A percentile compares a stretch with the other conserved stretches of the same genome.
Conservation (phyloP, 176 grass and related monocot genomes). For the Stipa capillata region DNA sequence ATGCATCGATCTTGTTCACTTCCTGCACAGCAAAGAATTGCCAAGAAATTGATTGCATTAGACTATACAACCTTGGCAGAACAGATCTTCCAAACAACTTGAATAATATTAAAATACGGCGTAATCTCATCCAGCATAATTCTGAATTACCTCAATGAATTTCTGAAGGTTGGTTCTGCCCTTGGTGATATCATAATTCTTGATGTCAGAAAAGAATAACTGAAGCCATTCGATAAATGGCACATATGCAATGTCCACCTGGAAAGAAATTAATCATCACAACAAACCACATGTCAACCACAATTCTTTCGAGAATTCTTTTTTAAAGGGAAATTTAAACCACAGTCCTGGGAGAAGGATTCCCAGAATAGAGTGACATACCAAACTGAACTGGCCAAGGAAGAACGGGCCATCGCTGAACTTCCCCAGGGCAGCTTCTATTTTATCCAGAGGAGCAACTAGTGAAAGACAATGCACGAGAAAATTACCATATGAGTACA, state of each 20-base stretch:
- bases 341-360: neutral
- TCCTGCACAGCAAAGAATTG: slow-evolving; percentile 20
- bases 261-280: neutral
- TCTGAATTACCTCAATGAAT: slow-evolving; percentile 57
- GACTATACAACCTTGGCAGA: neutral
- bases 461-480: neutral
- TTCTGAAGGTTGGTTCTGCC: slow-evolving; percentile 57
- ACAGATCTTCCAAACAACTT: neutral
- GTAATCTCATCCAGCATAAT: neutral
- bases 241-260: slow-evolving; percentile 92
- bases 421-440: slow-evolving; percentile 68
- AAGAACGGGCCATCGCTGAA: slow-evolving; percentile 81
- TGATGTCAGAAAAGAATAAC: slow-evolving; percentile 42
- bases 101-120: neutral
- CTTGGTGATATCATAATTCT: slow-evolving; percentile 77
- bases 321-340: neutral
- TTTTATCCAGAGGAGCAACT: slow-evolving; percentile 74
- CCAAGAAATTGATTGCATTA: neutral
- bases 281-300: neutral
- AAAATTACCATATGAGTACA: slow-evolving; percentile 7
- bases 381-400: slow-evolving; percentile 86
- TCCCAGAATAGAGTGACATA: slow-evolving; percentile 7
- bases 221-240: slow-evolving; percentile 68
- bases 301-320: neutral
- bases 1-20: slow-evolving; percentile 80